Evolutionary conservation across 179 eudicot genomes (phyloP), one percentile per base, ranked within the genome.

Genomic region (Beta lomatogona): DNA sequence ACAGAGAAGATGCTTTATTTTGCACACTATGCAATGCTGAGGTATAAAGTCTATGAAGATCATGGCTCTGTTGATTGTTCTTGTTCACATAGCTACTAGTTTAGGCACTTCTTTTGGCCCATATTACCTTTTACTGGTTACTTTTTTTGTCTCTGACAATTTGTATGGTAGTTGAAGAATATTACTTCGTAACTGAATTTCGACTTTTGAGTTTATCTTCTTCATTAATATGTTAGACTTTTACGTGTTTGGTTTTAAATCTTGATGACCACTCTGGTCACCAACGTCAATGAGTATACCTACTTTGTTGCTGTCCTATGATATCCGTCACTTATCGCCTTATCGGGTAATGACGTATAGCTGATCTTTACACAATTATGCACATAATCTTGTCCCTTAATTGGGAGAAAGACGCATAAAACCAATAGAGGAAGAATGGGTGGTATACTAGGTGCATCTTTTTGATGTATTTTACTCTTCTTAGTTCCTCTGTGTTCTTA

Each of bases 1-100:
- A 77, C 9, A 88, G 82, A 70, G 98, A 94, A 86, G 99, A 94
- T 82, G 97, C 97, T 52, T 82, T 95, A 83, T 95, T 88, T 85
- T 95, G 99, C 91, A 95, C 99, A 67, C 86, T 95, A 79, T 95
- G 99, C 86, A 89, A 94, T 77, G 91, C 94, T 60, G 97, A 94
- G 99, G 99, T 95, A 86, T 9, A 21, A 41, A 63, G 57, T 78
- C 70, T 77, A 55, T 25, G 64, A 44, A 36, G 59, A 44, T 57
- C 67, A 58, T 71, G 63, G 11, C 48, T 71, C 15, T 46, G 18
- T 64, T 58, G n/a, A 13, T 53, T 55, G 9, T 50, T 61, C 21
- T 80, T 52, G 22, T 5, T 41, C 14, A 21, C 21, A 54, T 55
- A 22, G 76, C 60, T 52, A 5, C 76, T 72, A 52, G 28, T 55